These are phyloP conservation scores for Aspergillus nanangensis DNA, from an alignment of 495 filamentous ascomycete species.

Conservation along the genomic window DNA sequence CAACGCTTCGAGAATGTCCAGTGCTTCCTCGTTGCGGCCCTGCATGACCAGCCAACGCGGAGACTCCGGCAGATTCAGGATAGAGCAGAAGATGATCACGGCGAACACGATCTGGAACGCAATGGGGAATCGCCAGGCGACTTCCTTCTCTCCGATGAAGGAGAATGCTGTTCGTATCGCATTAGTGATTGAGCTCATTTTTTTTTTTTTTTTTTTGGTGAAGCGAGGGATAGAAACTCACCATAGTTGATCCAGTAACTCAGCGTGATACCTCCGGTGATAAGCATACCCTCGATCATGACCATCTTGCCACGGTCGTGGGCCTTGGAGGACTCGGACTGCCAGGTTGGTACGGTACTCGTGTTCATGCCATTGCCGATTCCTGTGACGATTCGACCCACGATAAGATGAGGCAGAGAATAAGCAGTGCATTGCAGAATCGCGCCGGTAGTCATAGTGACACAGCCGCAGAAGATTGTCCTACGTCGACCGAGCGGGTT, in stretches of 20 bases:
- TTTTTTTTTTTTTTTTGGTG: neutral
- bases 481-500: constrained; percentile 63
- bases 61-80: constrained; percentile 62
- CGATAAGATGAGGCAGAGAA: constrained; percentile 56
- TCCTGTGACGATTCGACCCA: constrained; percentile 63
- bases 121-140: constrained; percentile 72
- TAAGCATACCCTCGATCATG: constrained; percentile 68
- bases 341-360: constrained; percentile 41
- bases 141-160: constrained; percentile 48
- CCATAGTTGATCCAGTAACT: constrained; percentile 73
- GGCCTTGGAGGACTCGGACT: constrained; percentile 67
- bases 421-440: constrained; percentile 59
- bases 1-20: constrained; percentile 55
- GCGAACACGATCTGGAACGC: constrained; percentile 66
- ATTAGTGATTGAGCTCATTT: too few species aligned
- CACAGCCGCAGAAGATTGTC: constrained; percentile 63
- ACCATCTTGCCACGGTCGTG: constrained; percentile 70
- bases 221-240: neutral
- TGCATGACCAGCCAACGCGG: constrained; percentile 70
- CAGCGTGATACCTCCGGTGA: constrained; percentile 62
- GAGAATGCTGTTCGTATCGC: constrained; percentile 44
- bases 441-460: constrained; percentile 64
- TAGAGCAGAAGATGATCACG: constrained; percentile 50
- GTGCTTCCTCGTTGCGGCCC: constrained; percentile 56
- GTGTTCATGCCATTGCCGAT: constrained; percentile 62